These are phyloP conservation scores for Hebeloma cylindrosporum DNA, from an alignment of 768 basidiomycete genomes.

Conservation along the genomic window DNA sequence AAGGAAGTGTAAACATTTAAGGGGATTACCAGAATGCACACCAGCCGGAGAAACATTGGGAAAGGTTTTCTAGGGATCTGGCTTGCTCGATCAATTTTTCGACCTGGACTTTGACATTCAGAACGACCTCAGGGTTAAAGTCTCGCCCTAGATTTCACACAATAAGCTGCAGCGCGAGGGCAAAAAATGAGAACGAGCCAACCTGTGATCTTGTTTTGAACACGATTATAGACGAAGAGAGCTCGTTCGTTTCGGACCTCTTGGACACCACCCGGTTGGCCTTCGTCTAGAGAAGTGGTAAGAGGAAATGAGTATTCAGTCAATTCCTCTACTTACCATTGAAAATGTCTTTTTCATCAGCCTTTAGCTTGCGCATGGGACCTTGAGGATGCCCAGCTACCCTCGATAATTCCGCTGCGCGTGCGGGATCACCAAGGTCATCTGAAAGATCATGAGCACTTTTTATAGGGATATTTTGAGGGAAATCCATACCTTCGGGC, in stretches of 20 bases:
- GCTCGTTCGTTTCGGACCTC: slow-evolving; percentile 93
- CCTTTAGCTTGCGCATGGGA: slow-evolving; percentile 77
- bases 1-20: slow-evolving; percentile 1
- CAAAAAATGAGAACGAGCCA: slow-evolving; percentile 17
- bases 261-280: slow-evolving; percentile 63
- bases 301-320: background rate
- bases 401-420: slow-evolving; percentile 61
- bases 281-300: slow-evolving; percentile 34
- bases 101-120: slow-evolving; percentile 83
- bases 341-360: slow-evolving; percentile 93
- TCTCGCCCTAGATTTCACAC: slow-evolving; percentile 68
- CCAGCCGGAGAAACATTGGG: slow-evolving; percentile 97
- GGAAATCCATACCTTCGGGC: slow-evolving; percentile 53
- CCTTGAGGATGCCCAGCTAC: slow-evolving; percentile 76
- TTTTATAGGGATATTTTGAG: slow-evolving; percentile 1
- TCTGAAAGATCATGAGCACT: slow-evolving; percentile 33
- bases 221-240: slow-evolving; percentile 89
- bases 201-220: slow-evolving; percentile 94
- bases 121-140: slow-evolving; percentile 79
- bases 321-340: slow-evolving; percentile 54
- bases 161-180: background rate
- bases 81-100: slow-evolving; percentile 93
- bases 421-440: slow-evolving; percentile 45
- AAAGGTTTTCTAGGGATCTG: slow-evolving; percentile 91
- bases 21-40: slow-evolving; percentile 72